Evolutionary conservation across 208 protist species (phyloP).

Genomic region (Sergeia podlipaevii): DNA sequence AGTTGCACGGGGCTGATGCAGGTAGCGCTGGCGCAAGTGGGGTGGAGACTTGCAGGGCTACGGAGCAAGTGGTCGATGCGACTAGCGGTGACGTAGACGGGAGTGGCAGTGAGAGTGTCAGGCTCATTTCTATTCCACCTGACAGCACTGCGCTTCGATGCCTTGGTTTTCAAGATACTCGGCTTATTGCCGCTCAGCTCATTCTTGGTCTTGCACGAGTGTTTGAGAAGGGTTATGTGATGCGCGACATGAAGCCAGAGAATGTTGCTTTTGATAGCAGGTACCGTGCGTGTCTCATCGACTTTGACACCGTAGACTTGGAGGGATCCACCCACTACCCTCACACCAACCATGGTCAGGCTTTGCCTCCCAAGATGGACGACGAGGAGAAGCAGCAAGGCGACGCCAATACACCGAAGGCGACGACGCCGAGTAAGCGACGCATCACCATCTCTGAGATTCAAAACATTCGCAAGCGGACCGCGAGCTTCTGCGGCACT

Average conservation of each 20-base stretch:
- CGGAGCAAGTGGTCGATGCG: background rate
- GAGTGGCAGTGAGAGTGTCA: background rate
- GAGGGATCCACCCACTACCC: slow-evolving; percentile 17
- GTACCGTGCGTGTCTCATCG: slow-evolving; percentile 74
- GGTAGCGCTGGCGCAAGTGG: background rate
- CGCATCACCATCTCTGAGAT: slow-evolving; percentile 80
- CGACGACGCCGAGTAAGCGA: slow-evolving; percentile 17
- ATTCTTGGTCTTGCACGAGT: slow-evolving; percentile 51
- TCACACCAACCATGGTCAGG: slow-evolving; percentile 47
- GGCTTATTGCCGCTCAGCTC: slow-evolving; percentile 83
- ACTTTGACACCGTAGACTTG: slow-evolving; percentile 88
- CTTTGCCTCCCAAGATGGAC: slow-evolving; percentile 9
- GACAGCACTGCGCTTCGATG: slow-evolving; percentile 35
- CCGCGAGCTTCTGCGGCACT: slow-evolving; percentile 88
- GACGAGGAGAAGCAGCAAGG: slow-evolving; percentile 4
- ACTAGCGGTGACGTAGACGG: background rate
- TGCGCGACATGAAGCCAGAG: slow-evolving; percentile 90
- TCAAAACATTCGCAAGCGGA: slow-evolving; percentile 71
- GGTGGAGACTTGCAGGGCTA: background rate
- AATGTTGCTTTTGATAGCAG: slow-evolving; percentile 85
- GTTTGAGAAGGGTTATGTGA: slow-evolving; percentile 55
- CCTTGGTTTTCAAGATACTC: slow-evolving; percentile 75
- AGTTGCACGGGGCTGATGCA: no score
- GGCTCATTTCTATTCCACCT: slow-evolving; percentile 14
- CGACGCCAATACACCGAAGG: background rate